phyloP scores from a whole-genome alignment of 345 rosid genomes.

The Citrus cavaleriei region DNA sequence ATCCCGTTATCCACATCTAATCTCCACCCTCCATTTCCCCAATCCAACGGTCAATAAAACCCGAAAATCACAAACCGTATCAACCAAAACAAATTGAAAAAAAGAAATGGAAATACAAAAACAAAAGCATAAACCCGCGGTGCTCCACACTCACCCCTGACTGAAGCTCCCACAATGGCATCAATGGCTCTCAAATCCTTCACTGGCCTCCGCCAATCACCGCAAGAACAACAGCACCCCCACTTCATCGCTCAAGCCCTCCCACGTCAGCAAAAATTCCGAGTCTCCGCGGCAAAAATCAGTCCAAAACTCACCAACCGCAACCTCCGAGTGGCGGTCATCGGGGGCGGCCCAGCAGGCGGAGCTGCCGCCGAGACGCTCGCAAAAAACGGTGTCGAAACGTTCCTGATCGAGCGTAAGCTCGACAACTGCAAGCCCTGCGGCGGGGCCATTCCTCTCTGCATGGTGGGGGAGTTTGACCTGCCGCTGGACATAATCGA shows the following conservation, averaged over 20 bases:
- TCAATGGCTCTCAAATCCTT: conserved; percentile 68
- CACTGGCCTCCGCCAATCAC: conserved; percentile 68
- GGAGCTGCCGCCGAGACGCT: conserved; percentile 81
- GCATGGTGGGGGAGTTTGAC: conserved; percentile 97
- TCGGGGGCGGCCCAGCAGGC: conserved; percentile 93
- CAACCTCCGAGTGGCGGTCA: conserved; percentile 80
- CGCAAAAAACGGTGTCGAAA: conserved; percentile 85
- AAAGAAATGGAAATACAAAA: background rate
- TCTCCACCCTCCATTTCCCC: conserved; percentile 31
- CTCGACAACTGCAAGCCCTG: conserved; percentile 95
- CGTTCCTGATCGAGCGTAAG: conserved; percentile 79
- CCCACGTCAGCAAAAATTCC: conserved; percentile 13
- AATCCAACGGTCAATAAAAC: conserved; percentile 37
- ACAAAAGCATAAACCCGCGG: background rate
- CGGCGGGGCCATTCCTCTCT: conserved; percentile 91
- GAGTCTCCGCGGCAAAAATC: conserved; percentile 44
- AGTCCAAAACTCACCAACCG: conserved; percentile 66
- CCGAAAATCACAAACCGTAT: conserved; percentile 59
- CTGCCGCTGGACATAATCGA: conserved; percentile 90
- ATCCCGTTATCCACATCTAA: conserved; percentile 50
- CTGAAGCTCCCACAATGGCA: conserved; percentile 31
- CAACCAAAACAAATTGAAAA: conserved; percentile 21
- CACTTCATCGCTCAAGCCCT: conserved; percentile 25
- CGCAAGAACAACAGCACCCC: conserved; percentile 26
- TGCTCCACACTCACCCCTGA: background rate